Base-by-base conservation (phyloP, 169 alveolate genomes). In the Cryptosporidium canis region DNA sequence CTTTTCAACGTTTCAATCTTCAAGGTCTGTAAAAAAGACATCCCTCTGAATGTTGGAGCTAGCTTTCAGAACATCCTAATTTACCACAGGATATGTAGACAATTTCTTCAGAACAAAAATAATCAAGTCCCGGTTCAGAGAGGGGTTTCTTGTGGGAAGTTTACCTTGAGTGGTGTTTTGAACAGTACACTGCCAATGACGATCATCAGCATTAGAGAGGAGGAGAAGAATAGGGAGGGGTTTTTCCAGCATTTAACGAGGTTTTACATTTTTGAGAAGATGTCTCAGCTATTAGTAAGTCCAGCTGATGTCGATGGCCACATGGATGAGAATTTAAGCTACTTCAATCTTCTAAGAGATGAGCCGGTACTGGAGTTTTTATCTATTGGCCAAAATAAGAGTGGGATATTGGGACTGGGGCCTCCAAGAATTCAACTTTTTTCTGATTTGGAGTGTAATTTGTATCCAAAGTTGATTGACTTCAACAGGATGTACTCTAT, bases 341-440 rank as follows among this genome's bases (percentile, higher is more conserved):
- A 58, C 29, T 58, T 29, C 44, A 77, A 58, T 43, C 39, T 55
- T 16, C 45, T 58, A 21, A 55, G 24, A 24, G 24, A 39, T 11
- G 63, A 58, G 5, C 47, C 72, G 12, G 29, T n/a, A n/a, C 45
- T 55, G 39, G 47, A 37, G 16, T 31, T 77, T 29, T 55, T 58
- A 18, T 77, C 87, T 39, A 9, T 77, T 14, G 87, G 87, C 39
- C 29, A 31, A 27, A 77, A 77, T 37, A 56, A 18, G 41, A 55
- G 16, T 39, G 87, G 87, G 21, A 18, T 16, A 29, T 48, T 77
- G 16, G 87, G 87, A 27, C 31, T 77, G 31, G 87, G 87, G 6
- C 27, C 45, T 56, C 77, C 87, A 16, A 77, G 45, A 77, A 21
- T 56, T 5, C 33, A 55, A 5, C 44, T 77, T 29, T 77, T 77